Evolutionary conservation across 1,284 basidiomycete species (phyloP).

Genomic region (Abortiporus biennis): DNA sequence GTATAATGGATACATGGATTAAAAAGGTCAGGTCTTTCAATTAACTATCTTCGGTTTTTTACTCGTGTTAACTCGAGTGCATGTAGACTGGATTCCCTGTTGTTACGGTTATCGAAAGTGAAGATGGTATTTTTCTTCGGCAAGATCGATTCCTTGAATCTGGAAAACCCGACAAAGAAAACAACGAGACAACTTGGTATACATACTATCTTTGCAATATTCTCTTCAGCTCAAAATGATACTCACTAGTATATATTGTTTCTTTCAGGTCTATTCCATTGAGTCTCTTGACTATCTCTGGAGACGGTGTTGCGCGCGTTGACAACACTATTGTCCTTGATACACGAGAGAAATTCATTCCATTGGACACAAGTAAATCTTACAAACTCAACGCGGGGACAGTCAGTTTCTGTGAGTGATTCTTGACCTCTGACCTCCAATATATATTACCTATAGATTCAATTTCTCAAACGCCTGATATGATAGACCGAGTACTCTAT

Average conservation of each 20-base stretch:
- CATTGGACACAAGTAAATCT: constrained; percentile 64
- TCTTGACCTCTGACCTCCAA: constrained; percentile 2
- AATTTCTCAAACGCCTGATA: too few relatives aligned
- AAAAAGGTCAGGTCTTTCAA: constrained; percentile 52
- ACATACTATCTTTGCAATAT: background rate
- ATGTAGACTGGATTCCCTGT: constrained; percentile 80
- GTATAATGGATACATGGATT: constrained; percentile 92
- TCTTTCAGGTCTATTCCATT: constrained; percentile 65
- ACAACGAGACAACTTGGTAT: constrained; percentile 90
- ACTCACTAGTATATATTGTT: too few relatives aligned
- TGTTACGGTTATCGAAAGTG: constrained; percentile 77
- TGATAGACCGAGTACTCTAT: constrained; percentile 86
- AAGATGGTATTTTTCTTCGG: constrained; percentile 65
- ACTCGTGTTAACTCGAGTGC: background rate
- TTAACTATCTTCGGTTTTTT: background rate
- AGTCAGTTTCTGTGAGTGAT: constrained; percentile 76
- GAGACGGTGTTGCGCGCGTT: constrained; percentile 50
- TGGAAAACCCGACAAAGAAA: constrained; percentile 71
- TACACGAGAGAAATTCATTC: constrained; percentile 64
- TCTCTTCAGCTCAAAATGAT: background rate
- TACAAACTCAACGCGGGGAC: constrained; percentile 91
- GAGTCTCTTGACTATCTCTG: constrained; percentile 61
- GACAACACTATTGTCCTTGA: constrained; percentile 67
- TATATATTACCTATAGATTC: too few relatives aligned
- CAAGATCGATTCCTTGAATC: constrained; percentile 94